Evolutionary conservation across 768 basidiomycete genomes (phyloP).

Genomic region (Rhizopogon salebrosus): DNA sequence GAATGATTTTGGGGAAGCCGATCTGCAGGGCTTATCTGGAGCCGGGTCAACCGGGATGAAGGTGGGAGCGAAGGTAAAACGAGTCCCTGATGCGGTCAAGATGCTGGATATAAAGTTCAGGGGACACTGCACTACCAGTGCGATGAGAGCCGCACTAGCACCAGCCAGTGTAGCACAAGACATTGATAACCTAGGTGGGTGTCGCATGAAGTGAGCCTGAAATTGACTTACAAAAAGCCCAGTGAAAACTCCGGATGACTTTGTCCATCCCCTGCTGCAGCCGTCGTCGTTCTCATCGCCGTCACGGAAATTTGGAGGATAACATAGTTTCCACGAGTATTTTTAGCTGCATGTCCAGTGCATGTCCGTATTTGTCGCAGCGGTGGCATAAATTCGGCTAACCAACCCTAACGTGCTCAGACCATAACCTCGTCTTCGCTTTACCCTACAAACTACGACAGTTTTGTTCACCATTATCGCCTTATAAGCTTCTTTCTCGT

Average conservation of each 20-base stretch:
- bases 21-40: slow-evolving; percentile 1
- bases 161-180: not conserved
- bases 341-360: slow-evolving; percentile 6
- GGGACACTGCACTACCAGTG: too few species aligned
- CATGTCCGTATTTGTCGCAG: too few species aligned
- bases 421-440: slow-evolving; percentile 1
- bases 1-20: not conserved
- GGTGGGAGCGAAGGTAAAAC: slow-evolving; percentile 1
- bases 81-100: not conserved
- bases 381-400: slow-evolving; percentile 11
- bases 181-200: not conserved
- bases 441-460: slow-evolving; percentile 4
- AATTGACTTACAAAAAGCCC: not conserved
- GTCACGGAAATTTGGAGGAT: not conserved
- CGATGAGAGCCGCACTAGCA: not conserved
- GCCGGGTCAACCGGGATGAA: slow-evolving; percentile 4
- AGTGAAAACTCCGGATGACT: not conserved
- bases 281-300: not conserved
- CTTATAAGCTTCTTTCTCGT: not conserved
- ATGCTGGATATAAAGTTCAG: not conserved
- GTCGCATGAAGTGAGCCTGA: not conserved
- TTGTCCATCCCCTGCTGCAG: not conserved
- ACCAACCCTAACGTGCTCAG: slow-evolving; percentile 10
- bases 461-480: not conserved
- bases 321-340: slow-evolving; percentile 16